Evolutionary conservation across 108 stramenopile species (phyloP).

Genomic region (Pelagomonas calceolata): DNA sequence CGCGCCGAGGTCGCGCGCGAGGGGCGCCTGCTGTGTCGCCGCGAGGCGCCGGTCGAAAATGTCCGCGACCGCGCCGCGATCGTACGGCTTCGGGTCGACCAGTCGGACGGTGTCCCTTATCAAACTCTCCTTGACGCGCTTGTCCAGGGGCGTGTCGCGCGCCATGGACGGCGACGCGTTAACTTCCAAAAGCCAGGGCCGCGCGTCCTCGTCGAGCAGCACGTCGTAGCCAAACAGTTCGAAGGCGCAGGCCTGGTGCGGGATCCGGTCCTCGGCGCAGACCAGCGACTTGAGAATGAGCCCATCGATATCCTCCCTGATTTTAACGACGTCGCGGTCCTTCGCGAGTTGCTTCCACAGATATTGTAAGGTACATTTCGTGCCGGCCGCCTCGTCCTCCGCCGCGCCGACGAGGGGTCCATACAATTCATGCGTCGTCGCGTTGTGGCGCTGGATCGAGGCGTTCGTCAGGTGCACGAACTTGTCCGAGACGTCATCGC

Average conservation of each 20-base stretch:
- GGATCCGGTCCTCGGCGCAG: slow-evolving; percentile 48
- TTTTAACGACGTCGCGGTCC: no score
- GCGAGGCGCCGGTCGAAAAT: no score
- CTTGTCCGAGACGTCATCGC: slow-evolving; percentile 16
- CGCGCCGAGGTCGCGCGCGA: no score
- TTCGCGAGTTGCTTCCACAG: slow-evolving; percentile 21
- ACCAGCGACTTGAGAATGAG: slow-evolving; percentile 48
- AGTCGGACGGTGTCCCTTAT: slow-evolving; percentile 36
- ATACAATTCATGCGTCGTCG: not conserved
- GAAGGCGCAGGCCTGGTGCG: slow-evolving; percentile 44
- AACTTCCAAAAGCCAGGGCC: slow-evolving; percentile 47
- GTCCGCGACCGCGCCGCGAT: no score
- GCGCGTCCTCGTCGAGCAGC: slow-evolving; percentile 24
- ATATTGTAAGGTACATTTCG: slow-evolving; percentile 8
- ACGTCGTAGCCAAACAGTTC: slow-evolving; percentile 47
- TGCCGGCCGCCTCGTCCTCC: slow-evolving; percentile 10
- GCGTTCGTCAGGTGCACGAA: slow-evolving; percentile 47
- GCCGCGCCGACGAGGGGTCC: not conserved
- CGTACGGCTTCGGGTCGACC: slow-evolving; percentile 24
- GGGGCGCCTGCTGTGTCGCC: no score
- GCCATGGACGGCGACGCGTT: slow-evolving; percentile 47
- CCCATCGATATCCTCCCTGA: slow-evolving; percentile 9
- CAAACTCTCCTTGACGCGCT: slow-evolving; percentile 26
- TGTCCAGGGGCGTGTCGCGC: slow-evolving; percentile 30
- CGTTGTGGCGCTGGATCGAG: slow-evolving; percentile 26